phyloP scores from a whole-genome alignment of 2,329 filamentous ascomycete species.

The Alternaria arborescens region DNA sequence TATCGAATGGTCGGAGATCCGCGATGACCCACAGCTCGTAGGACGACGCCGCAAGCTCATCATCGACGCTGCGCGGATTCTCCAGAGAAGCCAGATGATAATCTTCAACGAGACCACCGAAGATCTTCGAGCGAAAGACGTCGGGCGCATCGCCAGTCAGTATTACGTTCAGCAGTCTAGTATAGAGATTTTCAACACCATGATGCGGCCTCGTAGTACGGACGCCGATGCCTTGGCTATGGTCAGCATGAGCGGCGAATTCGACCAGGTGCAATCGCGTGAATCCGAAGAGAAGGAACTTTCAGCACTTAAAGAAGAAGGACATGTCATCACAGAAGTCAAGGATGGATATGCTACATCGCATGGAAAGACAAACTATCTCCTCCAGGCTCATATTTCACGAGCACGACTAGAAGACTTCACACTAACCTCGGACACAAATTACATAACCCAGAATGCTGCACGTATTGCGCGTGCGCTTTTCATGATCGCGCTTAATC shows the following conservation, averaged over 20 bases:
- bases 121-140: slow-evolving; percentile 91
- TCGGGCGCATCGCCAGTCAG: slow-evolving; percentile 95
- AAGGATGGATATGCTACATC: slow-evolving; percentile 71
- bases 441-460: slow-evolving; percentile 95
- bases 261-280: slow-evolving; percentile 93
- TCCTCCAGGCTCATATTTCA: slow-evolving; percentile 94
- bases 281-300: slow-evolving; percentile 92
- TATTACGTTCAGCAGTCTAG: slow-evolving; percentile 95
- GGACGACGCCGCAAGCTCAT: slow-evolving; percentile 85
- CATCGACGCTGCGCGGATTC: slow-evolving; percentile 83
- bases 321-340: slow-evolving; percentile 75
- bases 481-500: slow-evolving; percentile 97
- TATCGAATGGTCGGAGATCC: slow-evolving; percentile 91
- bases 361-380: slow-evolving; percentile 93
- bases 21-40: slow-evolving; percentile 87
- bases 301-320: slow-evolving; percentile 73
- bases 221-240: slow-evolving; percentile 95
- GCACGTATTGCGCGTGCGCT: slow-evolving; percentile 92
- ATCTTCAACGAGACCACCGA: slow-evolving; percentile 96
- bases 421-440: slow-evolving; percentile 87
- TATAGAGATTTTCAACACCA: slow-evolving; percentile 93
- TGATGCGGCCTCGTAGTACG: slow-evolving; percentile 86
- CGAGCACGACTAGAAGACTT: slow-evolving; percentile 90
- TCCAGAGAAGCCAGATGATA: slow-evolving; percentile 97
- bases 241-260: slow-evolving; percentile 97